These are phyloP conservation scores for Fraxinus greggii DNA, from an alignment of 305 asterid species.

Conservation along the genomic window DNA sequence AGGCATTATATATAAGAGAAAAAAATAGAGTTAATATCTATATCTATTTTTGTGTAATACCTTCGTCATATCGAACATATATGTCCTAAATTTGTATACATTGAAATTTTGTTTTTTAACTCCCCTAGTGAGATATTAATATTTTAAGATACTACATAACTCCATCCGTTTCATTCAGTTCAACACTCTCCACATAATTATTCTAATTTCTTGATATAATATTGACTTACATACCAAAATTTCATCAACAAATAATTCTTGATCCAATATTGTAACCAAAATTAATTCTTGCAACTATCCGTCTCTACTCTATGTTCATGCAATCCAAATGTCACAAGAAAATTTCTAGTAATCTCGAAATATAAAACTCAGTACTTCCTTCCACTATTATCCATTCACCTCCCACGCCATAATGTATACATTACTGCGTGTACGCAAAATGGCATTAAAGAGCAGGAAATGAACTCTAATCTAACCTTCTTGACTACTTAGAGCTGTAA, in stretches of 20 bases:
- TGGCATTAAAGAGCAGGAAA: neutral
- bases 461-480: neutral
- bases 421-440: neutral
- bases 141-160: neutral
- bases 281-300: constrained; percentile 21
- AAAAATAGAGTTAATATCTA: neutral
- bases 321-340: constrained; percentile 19
- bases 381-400: neutral
- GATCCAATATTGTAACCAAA: constrained; percentile 28
- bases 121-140: neutral
- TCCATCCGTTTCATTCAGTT: neutral
- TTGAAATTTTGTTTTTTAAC: neutral
- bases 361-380: neutral
- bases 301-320: constrained; percentile 1
- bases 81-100: neutral
- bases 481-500: neutral
- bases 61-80: neutral
- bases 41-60: neutral
- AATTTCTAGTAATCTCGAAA: neutral
- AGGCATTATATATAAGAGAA: neutral
- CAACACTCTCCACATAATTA: neutral
- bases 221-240: neutral
- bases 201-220: neutral
- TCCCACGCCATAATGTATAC: neutral
- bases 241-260: constrained; percentile 4